Conservation (phyloP, 1,284 basidiomycete genomes). For the Tilletia horrida region DNA sequence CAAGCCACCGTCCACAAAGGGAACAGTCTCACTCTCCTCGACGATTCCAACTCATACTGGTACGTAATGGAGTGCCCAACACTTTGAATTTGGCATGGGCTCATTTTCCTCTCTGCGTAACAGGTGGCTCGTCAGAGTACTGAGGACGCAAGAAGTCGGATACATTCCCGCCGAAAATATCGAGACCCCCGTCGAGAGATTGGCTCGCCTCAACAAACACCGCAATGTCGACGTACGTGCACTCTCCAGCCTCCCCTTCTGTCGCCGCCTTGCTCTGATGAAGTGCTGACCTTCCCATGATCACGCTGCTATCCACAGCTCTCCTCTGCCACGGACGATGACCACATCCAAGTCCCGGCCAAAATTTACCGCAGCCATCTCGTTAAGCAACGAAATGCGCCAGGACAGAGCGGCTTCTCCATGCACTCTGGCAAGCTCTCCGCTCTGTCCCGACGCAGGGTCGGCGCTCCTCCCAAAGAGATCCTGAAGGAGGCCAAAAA, state of each 20-base stretch:
- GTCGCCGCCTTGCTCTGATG: neutral
- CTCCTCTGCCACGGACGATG: constrained; percentile 51
- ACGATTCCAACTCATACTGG: constrained; percentile 55
- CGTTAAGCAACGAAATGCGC: constrained; percentile 43
- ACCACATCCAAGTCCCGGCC: constrained; percentile 48
- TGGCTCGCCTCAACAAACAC: constrained; percentile 94
- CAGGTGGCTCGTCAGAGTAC: constrained; percentile 53
- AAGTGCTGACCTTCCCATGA: no score
- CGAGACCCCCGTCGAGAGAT: constrained; percentile 93
- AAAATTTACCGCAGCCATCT: constrained; percentile 42
- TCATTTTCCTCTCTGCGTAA: neutral
- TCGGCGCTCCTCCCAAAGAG: constrained; percentile 31
- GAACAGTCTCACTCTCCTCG: constrained; percentile 52
- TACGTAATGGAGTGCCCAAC: neutral
- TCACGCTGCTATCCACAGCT: constrained; percentile 24
- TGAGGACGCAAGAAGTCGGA: constrained; percentile 77
- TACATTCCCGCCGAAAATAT: constrained; percentile 99
- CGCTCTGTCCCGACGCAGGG: constrained; percentile 46
- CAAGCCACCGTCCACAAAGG: constrained; percentile 55
- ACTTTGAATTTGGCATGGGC: neutral
- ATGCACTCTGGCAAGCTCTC: constrained; percentile 52
- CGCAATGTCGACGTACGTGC: constrained; percentile 86
- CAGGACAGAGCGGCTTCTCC: constrained; percentile 34
- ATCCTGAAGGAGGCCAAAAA: constrained; percentile 25
- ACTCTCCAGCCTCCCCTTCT: neutral